These are phyloP conservation scores for Fusarium sp. DNA, from an alignment of 2,329 filamentous ascomycete species.

Conservation along the genomic window DNA sequence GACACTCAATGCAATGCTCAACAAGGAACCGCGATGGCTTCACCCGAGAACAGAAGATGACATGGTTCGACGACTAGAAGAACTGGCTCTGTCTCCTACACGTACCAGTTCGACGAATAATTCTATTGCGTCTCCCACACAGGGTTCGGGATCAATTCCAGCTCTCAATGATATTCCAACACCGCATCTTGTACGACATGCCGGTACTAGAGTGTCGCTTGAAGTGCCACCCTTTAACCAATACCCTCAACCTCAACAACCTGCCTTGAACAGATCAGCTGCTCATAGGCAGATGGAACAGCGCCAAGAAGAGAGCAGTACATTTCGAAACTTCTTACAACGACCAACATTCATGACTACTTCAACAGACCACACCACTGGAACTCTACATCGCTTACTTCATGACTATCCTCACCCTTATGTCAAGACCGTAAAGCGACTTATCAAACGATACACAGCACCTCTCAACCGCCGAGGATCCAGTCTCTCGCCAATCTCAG, in stretches of 20 bases:
- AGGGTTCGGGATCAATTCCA: slow-evolving; percentile 25
- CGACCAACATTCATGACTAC: slow-evolving; percentile 54
- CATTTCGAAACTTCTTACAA: slow-evolving; percentile 49
- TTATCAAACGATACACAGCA: slow-evolving; percentile 57
- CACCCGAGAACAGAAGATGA: slow-evolving; percentile 64
- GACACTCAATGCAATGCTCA: slow-evolving; percentile 67
- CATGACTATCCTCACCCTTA: slow-evolving; percentile 52
- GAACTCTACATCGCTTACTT: slow-evolving; percentile 52
- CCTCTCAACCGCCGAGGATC: slow-evolving; percentile 40
- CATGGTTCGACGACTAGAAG: slow-evolving; percentile 64
- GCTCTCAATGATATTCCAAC: slow-evolving; percentile 36
- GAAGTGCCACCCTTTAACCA: slow-evolving; percentile 44
- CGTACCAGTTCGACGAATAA: slow-evolving; percentile 40
- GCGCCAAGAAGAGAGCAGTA: slow-evolving; percentile 27
- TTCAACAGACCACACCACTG: slow-evolving; percentile 56
- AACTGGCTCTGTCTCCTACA: slow-evolving; percentile 57
- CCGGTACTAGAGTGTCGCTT: slow-evolving; percentile 22
- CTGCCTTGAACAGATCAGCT: background rate
- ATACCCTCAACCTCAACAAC: slow-evolving; percentile 24
- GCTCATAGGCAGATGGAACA: slow-evolving; percentile 5
- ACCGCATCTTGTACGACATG: slow-evolving; percentile 25
- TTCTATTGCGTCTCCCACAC: slow-evolving; percentile 31
- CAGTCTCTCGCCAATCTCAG: slow-evolving; percentile 45
- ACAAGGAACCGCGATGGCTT: slow-evolving; percentile 70
- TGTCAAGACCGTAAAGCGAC: slow-evolving; percentile 53